A percentile compares a stretch with the other conserved stretches of the same genome.
phyloP scores from a whole-genome alignment of 75 land plant genomes.

The Ceratopteris richardii region DNA sequence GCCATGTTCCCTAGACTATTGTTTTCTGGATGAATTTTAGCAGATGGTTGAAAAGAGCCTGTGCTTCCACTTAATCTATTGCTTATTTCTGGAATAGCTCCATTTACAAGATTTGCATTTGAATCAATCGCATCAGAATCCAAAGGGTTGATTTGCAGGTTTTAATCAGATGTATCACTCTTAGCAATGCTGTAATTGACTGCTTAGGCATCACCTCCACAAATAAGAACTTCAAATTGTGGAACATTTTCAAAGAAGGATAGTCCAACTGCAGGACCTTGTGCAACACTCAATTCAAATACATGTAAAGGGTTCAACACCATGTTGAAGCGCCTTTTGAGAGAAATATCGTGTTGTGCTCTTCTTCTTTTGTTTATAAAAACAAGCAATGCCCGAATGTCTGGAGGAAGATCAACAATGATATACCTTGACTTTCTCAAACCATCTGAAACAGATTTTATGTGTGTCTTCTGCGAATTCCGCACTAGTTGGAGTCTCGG shows the following conservation, averaged over 20 bases:
- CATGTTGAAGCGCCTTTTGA: conserved; percentile 59
- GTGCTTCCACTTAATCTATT: too few relatives aligned
- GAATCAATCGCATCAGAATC: not conserved
- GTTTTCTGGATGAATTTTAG: too few relatives aligned
- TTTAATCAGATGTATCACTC: not conserved
- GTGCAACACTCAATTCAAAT: conserved; percentile 53
- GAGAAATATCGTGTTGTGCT: conserved; percentile 54
- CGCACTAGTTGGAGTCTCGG: too few relatives aligned
- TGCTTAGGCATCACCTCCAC: conserved; percentile 83
- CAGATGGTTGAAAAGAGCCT: too few relatives aligned
- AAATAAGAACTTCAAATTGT: conserved; percentile 67
- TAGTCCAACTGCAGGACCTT: conserved; percentile 69
- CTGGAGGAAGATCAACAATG: conserved; percentile 49
- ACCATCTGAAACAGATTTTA: too few relatives aligned
- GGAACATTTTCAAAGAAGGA: conserved; percentile 40
- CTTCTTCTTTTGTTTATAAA: conserved; percentile 77
- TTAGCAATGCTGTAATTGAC: not conserved
- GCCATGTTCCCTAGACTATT: too few relatives aligned
- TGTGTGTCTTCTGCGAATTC: too few relatives aligned
- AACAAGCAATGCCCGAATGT: conserved; percentile 68
- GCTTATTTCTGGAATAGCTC: not conserved
- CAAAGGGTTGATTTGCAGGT: not conserved
- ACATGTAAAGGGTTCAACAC: conserved; percentile 79
- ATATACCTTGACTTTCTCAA: conserved; percentile 18
- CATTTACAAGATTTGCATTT: not conserved